A percentile compares a stretch with the other conserved stretches of the same genome.
Conservation (phyloP, 305 asterid genomes). For the Rubia balearica region DNA sequence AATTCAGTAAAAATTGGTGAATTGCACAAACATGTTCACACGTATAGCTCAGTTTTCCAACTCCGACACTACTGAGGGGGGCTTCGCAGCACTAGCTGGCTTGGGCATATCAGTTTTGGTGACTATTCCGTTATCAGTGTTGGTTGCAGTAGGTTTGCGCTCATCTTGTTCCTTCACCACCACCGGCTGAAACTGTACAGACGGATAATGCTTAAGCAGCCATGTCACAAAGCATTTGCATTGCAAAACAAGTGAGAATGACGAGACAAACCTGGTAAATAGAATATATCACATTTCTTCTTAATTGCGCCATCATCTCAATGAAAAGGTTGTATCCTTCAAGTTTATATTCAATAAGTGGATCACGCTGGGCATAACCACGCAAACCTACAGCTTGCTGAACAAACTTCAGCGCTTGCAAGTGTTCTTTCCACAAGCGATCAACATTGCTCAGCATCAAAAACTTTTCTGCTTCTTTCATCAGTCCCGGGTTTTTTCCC, state of each 20-base stretch:
- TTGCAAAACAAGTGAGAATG: conserved; percentile 3
- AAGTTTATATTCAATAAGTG: conserved; percentile 91
- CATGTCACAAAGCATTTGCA: background rate
- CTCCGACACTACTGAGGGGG: conserved; percentile 10
- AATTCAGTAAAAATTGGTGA: background rate
- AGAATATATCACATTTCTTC: conserved; percentile 92
- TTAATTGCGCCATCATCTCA: conserved; percentile 97
- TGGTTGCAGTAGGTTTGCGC: conserved; percentile 19
- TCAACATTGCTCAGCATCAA: conserved; percentile 84
- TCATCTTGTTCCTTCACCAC: conserved; percentile 66
- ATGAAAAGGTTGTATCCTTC: conserved; percentile 98
- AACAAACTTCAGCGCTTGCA: conserved; percentile 95
- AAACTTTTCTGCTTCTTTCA: conserved; percentile 96
- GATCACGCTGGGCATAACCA: conserved; percentile 98
- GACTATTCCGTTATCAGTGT: no score
- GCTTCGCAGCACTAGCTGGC: conserved; percentile 5
- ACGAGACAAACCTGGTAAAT: conserved; percentile 67
- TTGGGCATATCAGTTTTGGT: background rate
- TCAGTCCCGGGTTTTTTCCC: conserved; percentile 87
- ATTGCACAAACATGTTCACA: background rate
- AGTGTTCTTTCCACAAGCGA: conserved; percentile 95
- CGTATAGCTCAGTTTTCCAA: background rate
- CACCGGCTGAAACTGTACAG: conserved; percentile 76
- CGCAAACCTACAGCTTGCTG: conserved; percentile 98
- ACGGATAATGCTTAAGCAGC: conserved; percentile 13